Percentiles rank a stretch among this genome's conserved stretches.
Conservation (phyloP, 768 basidiomycete species). For the Rhizopogon roseolus region DNA sequence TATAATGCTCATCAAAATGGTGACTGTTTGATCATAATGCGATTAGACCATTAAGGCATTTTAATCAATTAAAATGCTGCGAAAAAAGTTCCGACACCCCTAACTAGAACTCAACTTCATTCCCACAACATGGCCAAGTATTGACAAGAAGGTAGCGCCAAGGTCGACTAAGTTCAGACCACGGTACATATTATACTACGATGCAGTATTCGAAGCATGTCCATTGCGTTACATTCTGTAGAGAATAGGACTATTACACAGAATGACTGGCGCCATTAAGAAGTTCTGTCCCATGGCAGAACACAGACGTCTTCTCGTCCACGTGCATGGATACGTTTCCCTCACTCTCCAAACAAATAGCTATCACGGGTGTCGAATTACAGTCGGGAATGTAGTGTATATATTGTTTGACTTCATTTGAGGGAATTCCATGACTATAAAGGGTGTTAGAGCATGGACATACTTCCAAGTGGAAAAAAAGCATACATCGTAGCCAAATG, state of each 20-base stretch:
- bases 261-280: background rate
- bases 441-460: background rate
- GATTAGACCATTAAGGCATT: no score
- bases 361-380: background rate
- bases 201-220: no score
- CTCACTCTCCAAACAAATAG: background rate
- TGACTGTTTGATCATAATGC: no score
- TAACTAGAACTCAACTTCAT: no score
- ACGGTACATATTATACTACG: background rate
- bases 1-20: no score
- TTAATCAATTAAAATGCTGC: no score
- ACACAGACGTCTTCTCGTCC: no score
- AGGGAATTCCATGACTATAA: background rate
- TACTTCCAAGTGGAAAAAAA: background rate
- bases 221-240: no score
- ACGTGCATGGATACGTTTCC: background rate
- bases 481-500: background rate
- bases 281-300: background rate
- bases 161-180: background rate
- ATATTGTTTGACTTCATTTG: background rate
- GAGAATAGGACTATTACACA: no score
- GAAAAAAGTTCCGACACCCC: no score
- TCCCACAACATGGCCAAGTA: no score
- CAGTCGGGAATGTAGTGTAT: background rate
- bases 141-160: no score